Evolutionary conservation across 2,329 filamentous ascomycete genomes (phyloP), one percentile per base, ranked within the genome.

Genomic region (Aspergillus jensenii): DNA sequence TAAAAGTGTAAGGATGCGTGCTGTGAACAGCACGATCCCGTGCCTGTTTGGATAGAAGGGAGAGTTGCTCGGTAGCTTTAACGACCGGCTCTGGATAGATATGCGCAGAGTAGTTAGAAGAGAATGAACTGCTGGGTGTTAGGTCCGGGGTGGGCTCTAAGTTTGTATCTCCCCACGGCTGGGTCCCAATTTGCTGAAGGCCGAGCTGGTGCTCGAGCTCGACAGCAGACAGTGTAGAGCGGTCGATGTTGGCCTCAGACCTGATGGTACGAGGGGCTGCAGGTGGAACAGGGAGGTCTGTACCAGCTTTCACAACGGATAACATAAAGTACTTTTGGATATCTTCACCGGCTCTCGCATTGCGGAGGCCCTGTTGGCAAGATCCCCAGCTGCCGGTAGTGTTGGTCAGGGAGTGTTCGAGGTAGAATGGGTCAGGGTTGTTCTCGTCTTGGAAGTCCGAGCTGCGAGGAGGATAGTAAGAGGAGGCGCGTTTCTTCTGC

Each of bases 81-180:
- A 71, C 45, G 2, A 69, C 64, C 1, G 62, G 62, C 40, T 73
- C 67, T 0, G 70, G 68, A 43, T 71, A 71, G 5, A 67, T 59
- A 0, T 68, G 62, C 15, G 67, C 63, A 7, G 72, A 74, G 52
- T 73, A 71, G 6, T 67, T 65, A 1, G 74, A 76, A 23, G 74
- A 76, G 59, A 76, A 75, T 1, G 74, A 76, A 57, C 69, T 75
- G 61, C 72, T 76, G 0, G 74, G 74, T 0, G 73, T 76, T 37
- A 76, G 60, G 37, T 75, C 71, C 0, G 74, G 74, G 1, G 70
- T 74, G 4, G 62, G 64, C 55, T 73, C 71, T 11, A 69, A 68
- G 59, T 68, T 64, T 0, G 68, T 61, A 7, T 39, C 52, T 31
- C 65, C 65, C 58, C 69, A 68, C 6, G 62, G 62, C 0, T 66